These are phyloP conservation scores for Aspergillus bridgeri DNA, from an alignment of 495 filamentous ascomycete genomes.

Conservation along the genomic window DNA sequence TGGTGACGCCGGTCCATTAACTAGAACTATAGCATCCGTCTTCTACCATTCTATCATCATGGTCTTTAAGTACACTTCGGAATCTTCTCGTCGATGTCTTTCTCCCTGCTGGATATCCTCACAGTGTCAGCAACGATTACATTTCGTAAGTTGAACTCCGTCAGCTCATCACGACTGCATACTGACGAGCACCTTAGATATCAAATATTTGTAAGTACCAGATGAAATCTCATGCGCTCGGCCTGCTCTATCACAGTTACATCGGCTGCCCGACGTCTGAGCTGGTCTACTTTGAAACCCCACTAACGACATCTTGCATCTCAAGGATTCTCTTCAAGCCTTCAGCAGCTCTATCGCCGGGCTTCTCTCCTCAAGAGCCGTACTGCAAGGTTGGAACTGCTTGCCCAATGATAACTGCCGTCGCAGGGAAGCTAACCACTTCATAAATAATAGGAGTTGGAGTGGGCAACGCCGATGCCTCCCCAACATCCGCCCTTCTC, in stretches of 20 bases:
- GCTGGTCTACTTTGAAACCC: background rate
- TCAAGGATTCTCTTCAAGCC: slow-evolving; percentile 90
- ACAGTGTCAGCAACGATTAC: slow-evolving; percentile 89
- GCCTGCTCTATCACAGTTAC: background rate
- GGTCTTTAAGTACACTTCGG: slow-evolving; percentile 31
- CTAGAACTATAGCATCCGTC: slow-evolving; percentile 11
- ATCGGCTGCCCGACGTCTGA: background rate
- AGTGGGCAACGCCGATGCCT: slow-evolving; percentile 81
- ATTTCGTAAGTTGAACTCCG: slow-evolving; percentile 55
- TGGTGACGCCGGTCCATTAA: background rate
- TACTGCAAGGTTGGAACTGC: slow-evolving; percentile 69
- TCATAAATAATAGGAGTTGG: slow-evolving; percentile 60
- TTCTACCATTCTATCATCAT: slow-evolving; percentile 17
- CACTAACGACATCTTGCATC: background rate
- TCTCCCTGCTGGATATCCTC: slow-evolving; percentile 87
- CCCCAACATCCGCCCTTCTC: slow-evolving; percentile 82
- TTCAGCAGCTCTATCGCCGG: slow-evolving; percentile 93
- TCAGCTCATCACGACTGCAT: slow-evolving; percentile 6
- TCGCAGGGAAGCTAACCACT: background rate
- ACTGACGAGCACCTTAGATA: slow-evolving; percentile 49
- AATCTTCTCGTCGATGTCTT: slow-evolving; percentile 54
- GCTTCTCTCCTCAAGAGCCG: slow-evolving; percentile 80
- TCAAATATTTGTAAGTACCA: slow-evolving; percentile 54
- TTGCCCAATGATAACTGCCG: background rate
- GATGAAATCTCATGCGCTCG: background rate